Conservation (phyloP, 2,329 filamentous ascomycete genomes). For the Fusarium gaditjirri region DNA sequence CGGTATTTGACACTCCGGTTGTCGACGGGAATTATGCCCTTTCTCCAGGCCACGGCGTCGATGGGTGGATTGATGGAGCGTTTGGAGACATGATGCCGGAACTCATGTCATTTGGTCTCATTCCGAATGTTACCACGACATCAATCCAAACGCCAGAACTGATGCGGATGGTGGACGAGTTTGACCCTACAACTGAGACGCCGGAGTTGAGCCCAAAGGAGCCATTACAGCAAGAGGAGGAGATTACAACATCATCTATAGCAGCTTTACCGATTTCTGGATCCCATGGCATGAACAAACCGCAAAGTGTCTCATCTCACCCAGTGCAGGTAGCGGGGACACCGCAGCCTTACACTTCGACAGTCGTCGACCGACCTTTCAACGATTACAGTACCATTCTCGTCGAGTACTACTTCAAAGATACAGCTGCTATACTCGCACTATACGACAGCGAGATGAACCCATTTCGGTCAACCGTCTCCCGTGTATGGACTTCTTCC, state of each 20-base stretch:
- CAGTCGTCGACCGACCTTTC: fast-evolving
- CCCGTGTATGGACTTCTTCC: neutral
- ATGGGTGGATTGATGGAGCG: neutral
- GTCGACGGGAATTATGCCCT: fast-evolving
- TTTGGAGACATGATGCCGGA: neutral
- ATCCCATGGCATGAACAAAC: no score
- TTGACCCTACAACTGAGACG: fast-evolving
- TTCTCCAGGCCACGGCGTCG: neutral
- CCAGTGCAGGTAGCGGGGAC: fast-evolving
- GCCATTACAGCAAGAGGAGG: fast-evolving
- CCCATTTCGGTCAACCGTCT: neutral
- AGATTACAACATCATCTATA: fast-evolving
- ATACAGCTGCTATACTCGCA: neutral
- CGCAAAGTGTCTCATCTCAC: neutral
- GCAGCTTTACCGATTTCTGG: fast-evolving
- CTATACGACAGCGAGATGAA: neutral
- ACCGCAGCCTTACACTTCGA: fast-evolving
- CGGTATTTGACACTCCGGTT: fast-evolving
- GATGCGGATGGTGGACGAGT: neutral
- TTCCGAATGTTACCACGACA: fast-evolving
- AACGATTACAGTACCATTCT: neutral
- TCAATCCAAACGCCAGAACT: neutral
- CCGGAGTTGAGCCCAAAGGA: fast-evolving
- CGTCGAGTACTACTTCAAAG: neutral
- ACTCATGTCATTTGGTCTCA: neutral